Conservation (phyloP, 169 alveolate genomes). For the Neospora caninum region DNA sequence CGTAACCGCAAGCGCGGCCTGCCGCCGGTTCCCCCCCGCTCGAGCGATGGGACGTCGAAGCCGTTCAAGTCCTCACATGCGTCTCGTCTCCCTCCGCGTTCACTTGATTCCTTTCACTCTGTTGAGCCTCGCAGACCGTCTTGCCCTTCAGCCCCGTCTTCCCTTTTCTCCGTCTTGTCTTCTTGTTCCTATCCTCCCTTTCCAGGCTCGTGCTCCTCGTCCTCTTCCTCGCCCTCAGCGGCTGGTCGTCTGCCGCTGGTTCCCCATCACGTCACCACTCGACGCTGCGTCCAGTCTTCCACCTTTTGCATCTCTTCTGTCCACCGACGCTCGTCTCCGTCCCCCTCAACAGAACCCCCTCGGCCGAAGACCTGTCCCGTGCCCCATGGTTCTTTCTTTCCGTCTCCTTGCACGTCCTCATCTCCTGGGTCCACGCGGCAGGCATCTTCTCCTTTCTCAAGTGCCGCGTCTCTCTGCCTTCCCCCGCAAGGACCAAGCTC, state of each 20-base stretch:
- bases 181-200: not conserved
- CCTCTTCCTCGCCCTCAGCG: not conserved
- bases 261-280: no score
- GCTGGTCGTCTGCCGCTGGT: not conserved
- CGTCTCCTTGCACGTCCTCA: no score
- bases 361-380: no score
- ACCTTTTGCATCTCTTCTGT: no score
- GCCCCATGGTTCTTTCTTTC: no score
- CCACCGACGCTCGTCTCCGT: no score
- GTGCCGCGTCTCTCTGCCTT: no score
- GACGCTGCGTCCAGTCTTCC: no score
- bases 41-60: not conserved
- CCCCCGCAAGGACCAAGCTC: no score
- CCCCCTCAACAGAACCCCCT: no score
- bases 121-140: not conserved
- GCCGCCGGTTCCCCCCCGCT: not conserved
- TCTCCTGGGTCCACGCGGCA: no score
- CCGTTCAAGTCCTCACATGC: not conserved
- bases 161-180: not conserved
- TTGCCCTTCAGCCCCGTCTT: not conserved
- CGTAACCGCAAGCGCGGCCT: not conserved
- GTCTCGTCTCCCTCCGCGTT: not conserved
- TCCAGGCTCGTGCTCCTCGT: not conserved
- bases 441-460: no score
- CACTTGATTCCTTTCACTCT: not conserved